A percentile compares a stretch with the other conserved stretches of the same genome.
phyloP scores from a whole-genome alignment of 495 filamentous ascomycete genomes.

The Hyaloscypha hepaticicola region DNA sequence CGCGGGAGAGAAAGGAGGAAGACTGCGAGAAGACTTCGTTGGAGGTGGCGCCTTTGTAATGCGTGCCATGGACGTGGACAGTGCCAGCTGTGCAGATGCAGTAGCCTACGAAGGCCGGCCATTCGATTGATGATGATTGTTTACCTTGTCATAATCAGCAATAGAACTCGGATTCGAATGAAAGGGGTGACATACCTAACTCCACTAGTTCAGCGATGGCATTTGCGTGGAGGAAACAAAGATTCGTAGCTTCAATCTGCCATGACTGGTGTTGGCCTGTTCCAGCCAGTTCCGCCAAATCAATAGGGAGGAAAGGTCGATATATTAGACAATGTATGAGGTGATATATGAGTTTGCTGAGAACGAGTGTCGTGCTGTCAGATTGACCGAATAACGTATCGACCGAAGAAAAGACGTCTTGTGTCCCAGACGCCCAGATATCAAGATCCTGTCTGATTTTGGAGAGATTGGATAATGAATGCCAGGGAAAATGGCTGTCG shows the following conservation, averaged over 20 bases:
- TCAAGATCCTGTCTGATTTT: conserved; percentile 84
- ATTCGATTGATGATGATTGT: conserved; percentile 64
- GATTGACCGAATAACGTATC: conserved; percentile 71
- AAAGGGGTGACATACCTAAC: conserved; percentile 48
- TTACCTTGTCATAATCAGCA: conserved; percentile 21
- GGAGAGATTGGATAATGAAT: conserved; percentile 77
- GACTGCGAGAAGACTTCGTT: conserved; percentile 66
- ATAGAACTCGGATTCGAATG: conserved; percentile 28
- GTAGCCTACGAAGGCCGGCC: conserved; percentile 80
- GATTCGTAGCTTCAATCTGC: conserved; percentile 85
- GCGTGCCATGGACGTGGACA: conserved; percentile 79
- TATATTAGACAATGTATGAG: conserved; percentile 83
- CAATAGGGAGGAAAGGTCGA: conserved; percentile 79
- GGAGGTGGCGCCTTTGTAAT: conserved; percentile 58
- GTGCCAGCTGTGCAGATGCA: conserved; percentile 81
- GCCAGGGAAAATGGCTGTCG: conserved; percentile 88
- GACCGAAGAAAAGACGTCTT: conserved; percentile 61
- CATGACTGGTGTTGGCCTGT: conserved; percentile 83
- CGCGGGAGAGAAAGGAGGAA: conserved; percentile 68
- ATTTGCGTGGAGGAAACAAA: conserved; percentile 85
- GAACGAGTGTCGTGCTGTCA: conserved; percentile 72
- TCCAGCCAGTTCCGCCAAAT: conserved; percentile 73
- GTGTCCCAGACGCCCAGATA: conserved; percentile 77
- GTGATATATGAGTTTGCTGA: conserved; percentile 83
- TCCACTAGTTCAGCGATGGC: conserved; percentile 82